Base-by-base conservation (phyloP, 202 grass and related monocot species). In the Hordeum pubiflorum region DNA sequence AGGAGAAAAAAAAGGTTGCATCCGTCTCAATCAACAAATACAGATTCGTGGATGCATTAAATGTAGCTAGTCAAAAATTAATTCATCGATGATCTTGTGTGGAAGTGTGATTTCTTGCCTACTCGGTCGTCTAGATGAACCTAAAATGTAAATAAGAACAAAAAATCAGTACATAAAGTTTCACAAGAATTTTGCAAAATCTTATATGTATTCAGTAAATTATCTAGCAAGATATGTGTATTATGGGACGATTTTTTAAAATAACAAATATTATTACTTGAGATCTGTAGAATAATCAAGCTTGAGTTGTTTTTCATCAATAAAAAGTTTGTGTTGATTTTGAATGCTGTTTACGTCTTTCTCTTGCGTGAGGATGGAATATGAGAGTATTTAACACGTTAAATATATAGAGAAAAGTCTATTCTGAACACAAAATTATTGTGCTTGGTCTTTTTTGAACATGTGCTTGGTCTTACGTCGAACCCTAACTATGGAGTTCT, bases 1-100 rank as follows among this genome's bases (percentile, higher is more conserved):
- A 6, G 17, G 50, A 55, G 52, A 57, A 70, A 62, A 65, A 55
- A 27, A 26, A 26, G 24, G 46, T 65, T 63, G 57, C 56, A 71
- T 63, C 11, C 5, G 18, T 84, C 43, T 62, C 63, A 15, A 74
- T 81, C 37, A 73, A 50, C 14, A n/a, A 85, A 85, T 82, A 31
- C 27, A 74, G 50, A 60, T 73, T 77, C 58, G 39, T 31, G 67
- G 65, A 81, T 66, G 82, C 37, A 73, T 81, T 66, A 66, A 17
- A 54, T n/a, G 17, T n/a, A 18, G 17, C 50, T 54, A 54, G 50
- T 8, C 17, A 54, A 1, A 54, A 54, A 54, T n/a, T 54, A 54
- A 54, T 54, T n/a, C 5, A 54, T 54, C 48, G 7, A 7, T n/a
- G 50, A 54, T 7, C 17, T 18, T 54, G 50, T 54, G 50, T 54